Base-by-base conservation (phyloP, 495 filamentous ascomycete genomes). In the Penicillium coprophilum region DNA sequence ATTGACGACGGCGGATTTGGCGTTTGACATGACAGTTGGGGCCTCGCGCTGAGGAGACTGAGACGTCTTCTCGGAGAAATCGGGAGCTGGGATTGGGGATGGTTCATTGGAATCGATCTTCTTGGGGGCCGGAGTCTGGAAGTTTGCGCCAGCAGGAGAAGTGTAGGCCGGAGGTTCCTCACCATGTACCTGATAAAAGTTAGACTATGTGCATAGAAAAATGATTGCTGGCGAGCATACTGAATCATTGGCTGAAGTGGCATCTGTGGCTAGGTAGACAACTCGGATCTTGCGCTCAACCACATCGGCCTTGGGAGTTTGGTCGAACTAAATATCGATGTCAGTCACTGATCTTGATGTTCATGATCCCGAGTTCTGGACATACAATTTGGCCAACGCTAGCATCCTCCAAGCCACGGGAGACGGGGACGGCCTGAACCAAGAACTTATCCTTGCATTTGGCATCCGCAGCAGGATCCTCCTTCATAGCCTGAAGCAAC, bases 361-460 rank as follows among this genome's bases (percentile, higher is more conserved):
- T 34, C 38, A 46, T 48, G 55, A 23, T 12, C 5, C n/a, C 10
- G 21, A 0, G 28, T 7, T 38, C 41, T 34, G 2, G 9, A 73
- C 89, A 62, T 80, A 96, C 92, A 67, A 96, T 90, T 20, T 89
- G 78, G 39, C 82, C 76, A n/a, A 93, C 82, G 66, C 85, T 93
- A 31, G 79, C 78, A 59, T 87, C 88, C 64, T 97, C 91, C 74
- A 88, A 88, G 58, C 96, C 92, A 55, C 82, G 81, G 5, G 87
- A 86, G 61, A 98, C 89, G 32, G 84, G 76, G 55, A 96, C 90
- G 19, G 93, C 95, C 75, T 98, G 94, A 34, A 98, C 95, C 46
- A 98, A 83, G 71, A 98, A 98, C 77, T 98, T 98, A 78, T 98
- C 94, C 69, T 90, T 86, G 79, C 93, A 97, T 66, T 90, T 90